A percentile compares a stretch with the other conserved stretches of the same genome.
These are phyloP conservation scores for Vigna reflexopilosa DNA, from an alignment of 306 rosid genomes.

Conservation along the genomic window DNA sequence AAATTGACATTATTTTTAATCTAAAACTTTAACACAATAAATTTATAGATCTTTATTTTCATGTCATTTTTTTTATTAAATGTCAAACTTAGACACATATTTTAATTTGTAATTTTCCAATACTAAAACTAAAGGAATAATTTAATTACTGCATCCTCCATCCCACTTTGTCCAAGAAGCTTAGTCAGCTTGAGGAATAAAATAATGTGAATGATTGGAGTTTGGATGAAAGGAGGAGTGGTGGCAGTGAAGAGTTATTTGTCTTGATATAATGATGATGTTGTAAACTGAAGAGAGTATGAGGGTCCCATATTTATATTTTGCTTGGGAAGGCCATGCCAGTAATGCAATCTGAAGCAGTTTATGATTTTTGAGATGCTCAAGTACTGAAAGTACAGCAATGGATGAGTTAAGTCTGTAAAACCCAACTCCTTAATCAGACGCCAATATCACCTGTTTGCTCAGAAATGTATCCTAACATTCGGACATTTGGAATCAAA, in stretches of 20 bases:
- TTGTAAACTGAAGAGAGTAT: slow-evolving; percentile 21
- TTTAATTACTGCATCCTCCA: too few relatives aligned
- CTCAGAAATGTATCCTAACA: slow-evolving; percentile 59
- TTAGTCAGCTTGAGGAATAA: slow-evolving; percentile 15
- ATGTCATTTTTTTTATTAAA: too few relatives aligned
- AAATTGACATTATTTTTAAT: too few relatives aligned
- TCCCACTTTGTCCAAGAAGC: background rate
- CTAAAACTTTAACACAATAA: too few relatives aligned
- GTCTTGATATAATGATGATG: slow-evolving; percentile 42
- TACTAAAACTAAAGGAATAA: too few relatives aligned
- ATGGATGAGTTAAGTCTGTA: slow-evolving; percentile 43
- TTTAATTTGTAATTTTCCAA: too few relatives aligned
- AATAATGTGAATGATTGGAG: slow-evolving; percentile 52
- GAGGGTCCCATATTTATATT: slow-evolving; percentile 16
- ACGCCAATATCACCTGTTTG: slow-evolving; percentile 49
- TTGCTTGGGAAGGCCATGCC: slow-evolving; percentile 25
- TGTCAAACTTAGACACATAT: too few relatives aligned
- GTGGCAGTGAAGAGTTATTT: slow-evolving; percentile 44
- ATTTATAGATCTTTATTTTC: too few relatives aligned
- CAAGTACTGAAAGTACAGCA: slow-evolving; percentile 71
- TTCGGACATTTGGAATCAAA: slow-evolving; percentile 76
- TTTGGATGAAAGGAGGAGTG: slow-evolving; percentile 45
- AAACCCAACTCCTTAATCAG: slow-evolving; percentile 46
- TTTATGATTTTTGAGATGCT: slow-evolving; percentile 47
- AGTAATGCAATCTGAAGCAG: slow-evolving; percentile 47